Conservation (phyloP, 2,329 filamentous ascomycete species). For the Aspergillus floridensis region DNA sequence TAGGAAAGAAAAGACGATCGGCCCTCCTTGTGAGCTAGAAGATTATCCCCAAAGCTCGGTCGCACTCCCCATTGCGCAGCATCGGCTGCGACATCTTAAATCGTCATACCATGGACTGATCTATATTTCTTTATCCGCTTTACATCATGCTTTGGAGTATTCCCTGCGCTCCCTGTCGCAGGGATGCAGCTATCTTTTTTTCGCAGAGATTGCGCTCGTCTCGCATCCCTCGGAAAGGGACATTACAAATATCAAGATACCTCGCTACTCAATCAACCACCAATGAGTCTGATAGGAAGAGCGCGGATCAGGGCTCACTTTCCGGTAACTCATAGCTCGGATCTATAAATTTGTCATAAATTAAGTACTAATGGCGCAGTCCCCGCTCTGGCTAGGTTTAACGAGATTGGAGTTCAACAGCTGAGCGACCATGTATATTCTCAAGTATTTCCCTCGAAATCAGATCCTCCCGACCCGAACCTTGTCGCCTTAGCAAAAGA, state of each 20-base stretch:
- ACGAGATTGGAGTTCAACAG: conserved; percentile 92
- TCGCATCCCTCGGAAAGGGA: conserved; percentile 14
- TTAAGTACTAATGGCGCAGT: conserved; percentile 28
- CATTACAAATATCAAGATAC: conserved; percentile 13
- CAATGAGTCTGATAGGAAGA: conserved; percentile 2
- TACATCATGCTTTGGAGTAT: conserved; percentile 29
- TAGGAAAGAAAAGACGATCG: conserved; percentile 18
- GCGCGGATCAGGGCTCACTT: conserved; percentile 21
- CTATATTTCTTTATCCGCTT: neutral
- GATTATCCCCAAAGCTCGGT: neutral
- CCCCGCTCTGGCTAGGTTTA: conserved; percentile 65
- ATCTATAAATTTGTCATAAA: neutral
- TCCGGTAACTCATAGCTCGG: conserved; percentile 24
- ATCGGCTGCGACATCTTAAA: conserved; percentile 16
- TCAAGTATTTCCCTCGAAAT: conserved; percentile 70
- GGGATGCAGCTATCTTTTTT: conserved; percentile 29
- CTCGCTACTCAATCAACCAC: conserved; percentile 16
- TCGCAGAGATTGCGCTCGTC: conserved; percentile 25
- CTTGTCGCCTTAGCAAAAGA: conserved; percentile 77
- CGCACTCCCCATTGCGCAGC: conserved; percentile 9
- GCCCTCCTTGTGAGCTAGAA: conserved; percentile 3
- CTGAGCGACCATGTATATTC: conserved; percentile 77
- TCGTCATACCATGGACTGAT: conserved; percentile 25
- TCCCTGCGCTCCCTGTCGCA: conserved; percentile 30
- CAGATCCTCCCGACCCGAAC: conserved; percentile 59